Evolutionary conservation across 345 rosid genomes (phyloP), one percentile per base, ranked within the genome.

Genomic region (Citrus sinensis): DNA sequence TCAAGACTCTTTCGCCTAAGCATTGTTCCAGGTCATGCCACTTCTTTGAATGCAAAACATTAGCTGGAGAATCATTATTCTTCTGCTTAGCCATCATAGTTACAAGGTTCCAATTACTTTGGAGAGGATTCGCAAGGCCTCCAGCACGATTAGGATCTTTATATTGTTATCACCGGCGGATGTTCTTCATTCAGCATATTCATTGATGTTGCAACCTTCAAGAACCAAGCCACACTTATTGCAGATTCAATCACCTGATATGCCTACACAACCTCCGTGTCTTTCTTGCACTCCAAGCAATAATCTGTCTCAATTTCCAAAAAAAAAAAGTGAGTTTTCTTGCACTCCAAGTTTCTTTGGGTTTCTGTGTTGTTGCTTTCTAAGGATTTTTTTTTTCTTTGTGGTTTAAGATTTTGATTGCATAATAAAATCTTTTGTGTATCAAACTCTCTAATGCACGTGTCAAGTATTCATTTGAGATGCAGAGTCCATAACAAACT

Each of bases 81-180:
- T 71, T 76, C 40, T 37, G 54, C 6, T 59, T 76, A 63, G 69
- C 65, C 22, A 81, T 71, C 0, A 30, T 3, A 9, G 67, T 78
- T 27, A 20, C 42, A 20, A 82, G 81, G 8, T 74, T 78, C 16
- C 55, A 13, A 29, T 68, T 14, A 14, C 14, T 7, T 4, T 74
- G 25, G 4, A 82, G 22, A 2, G 79, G 79, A 59, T 69, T 39
- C 0, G 22, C 1, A 2, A 22, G 19, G 0, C 29, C 9, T 9
- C 81, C 79, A 13, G 69, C 81, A 9, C 79, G 81, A 49, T 67
- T 74, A 6, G 73, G 81, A 29, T 77, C 81, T 25, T 19, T 73
- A 55, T 78, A 34, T 69, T 67, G 72, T 78, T 69, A 9, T 76
- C 83, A 39, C 76, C 75, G 4, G 27, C 5, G 27, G 76, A 76